Percentiles rank a stretch among this genome's conserved stretches.
These are phyloP conservation scores for Cryptococcus sp. DNA, from an alignment of 1,284 basidiomycete species.

Conservation along the genomic window DNA sequence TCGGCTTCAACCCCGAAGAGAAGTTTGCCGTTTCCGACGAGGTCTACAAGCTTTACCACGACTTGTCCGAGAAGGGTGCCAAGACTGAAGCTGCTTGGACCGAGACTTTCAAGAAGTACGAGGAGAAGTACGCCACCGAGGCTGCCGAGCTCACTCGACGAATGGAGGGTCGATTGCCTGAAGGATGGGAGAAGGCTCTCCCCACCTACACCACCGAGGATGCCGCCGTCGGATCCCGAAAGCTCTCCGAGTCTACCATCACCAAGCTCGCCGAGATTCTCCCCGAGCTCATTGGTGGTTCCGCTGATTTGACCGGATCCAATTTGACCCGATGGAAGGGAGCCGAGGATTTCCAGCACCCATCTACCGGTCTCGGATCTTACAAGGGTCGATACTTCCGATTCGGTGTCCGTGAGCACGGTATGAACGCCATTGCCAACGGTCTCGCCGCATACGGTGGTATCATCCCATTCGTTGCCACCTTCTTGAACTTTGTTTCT, in stretches of 20 bases:
- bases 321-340: constrained; percentile 83
- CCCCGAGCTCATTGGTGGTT: constrained; percentile 84
- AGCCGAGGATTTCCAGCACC: constrained; percentile 82
- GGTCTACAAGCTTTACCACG: constrained; percentile 66
- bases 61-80: constrained; percentile 67
- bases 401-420: constrained; percentile 96
- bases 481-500: constrained; percentile 93
- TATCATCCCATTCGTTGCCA: constrained; percentile 79
- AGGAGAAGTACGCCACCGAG: constrained; percentile 73
- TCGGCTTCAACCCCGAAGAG: constrained; percentile 74
- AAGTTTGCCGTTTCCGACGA: constrained; percentile 74
- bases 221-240: constrained; percentile 81
- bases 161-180: constrained; percentile 74
- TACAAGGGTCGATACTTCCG: constrained; percentile 89
- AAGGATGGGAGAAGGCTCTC: constrained; percentile 79
- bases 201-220: constrained; percentile 73
- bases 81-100: constrained; percentile 74
- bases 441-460: constrained; percentile 77
- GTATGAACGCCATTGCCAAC: constrained; percentile 92
- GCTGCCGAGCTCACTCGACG: constrained; percentile 81
- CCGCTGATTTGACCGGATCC: constrained; percentile 87
- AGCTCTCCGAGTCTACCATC: constrained; percentile 86
- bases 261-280: constrained; percentile 68
- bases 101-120: constrained; percentile 65
- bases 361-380: constrained; percentile 73